Base-by-base conservation (phyloP, 2,329 filamentous ascomycete genomes). In the Aspergillus pseudoviridinutans region DNA sequence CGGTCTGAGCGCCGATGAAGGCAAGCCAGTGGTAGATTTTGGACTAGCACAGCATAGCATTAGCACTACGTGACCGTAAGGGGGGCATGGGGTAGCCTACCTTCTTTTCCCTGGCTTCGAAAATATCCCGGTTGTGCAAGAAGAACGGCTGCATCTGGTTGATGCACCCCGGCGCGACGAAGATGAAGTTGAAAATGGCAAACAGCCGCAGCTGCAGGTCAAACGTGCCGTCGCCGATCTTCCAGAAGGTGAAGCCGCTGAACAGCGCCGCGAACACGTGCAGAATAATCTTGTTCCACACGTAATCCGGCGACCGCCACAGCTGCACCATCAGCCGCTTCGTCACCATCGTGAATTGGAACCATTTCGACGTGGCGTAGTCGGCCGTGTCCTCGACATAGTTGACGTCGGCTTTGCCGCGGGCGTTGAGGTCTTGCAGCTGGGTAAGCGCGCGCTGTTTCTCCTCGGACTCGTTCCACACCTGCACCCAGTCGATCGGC, bases 211-310 rank as follows among this genome's bases (percentile, higher is more conserved):
- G 71, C 66, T 85, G 83, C 20, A 85, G 64, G 35, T 82, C 81
- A 12, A 70, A 74, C 0, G 83, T 75, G 0, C 75, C 78, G 53
- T 81, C 68, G 0, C 82, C 82, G 27, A 87, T 78, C 69, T 79
- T 81, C 83, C 83, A 87, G 66, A 86, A 87, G 0, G 80, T 80
- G 61, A 87, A 87, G 1, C 83, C 84, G 65, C 84, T 85, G 73
- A 86, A 84, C 0, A 87, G 76, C 0, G 79, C 82, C 0, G 78
- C 79, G 14, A 75, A 73, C 24, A 86, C 73, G 64, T 87, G 84
- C 1, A 87, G 73, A 0, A 76, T 71, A 1, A 79, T 68, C 51
- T 80, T 79, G 66, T 80, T 79, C 71, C 77, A 77, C 58, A 78
- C 69, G 55, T 79, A 80, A 25, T 76, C 68, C 10, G 72, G 70